phyloP scores from a whole-genome alignment of 805 yeast species.

The Huiozyma naganishii region DNA sequence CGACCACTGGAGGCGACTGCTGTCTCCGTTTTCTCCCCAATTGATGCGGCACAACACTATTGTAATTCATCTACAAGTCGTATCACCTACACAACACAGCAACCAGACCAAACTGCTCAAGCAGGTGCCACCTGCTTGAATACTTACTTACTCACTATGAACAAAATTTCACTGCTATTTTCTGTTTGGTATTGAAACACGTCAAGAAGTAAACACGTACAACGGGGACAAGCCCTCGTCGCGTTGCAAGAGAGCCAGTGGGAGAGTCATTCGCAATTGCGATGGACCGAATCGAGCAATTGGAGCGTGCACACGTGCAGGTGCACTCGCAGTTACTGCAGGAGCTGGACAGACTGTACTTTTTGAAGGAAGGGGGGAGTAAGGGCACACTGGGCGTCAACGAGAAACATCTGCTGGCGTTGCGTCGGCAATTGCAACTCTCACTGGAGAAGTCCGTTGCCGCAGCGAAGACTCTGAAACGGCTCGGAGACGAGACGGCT shows the following conservation, averaged over 20 bases:
- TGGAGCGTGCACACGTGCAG: slow-evolving; percentile 24
- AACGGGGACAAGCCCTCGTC: no score
- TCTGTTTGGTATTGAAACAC: no score
- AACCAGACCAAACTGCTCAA: no score
- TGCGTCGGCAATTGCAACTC: slow-evolving; percentile 8
- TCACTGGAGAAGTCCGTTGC: slow-evolving; percentile 18
- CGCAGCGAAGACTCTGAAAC: slow-evolving; percentile 8
- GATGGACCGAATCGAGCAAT: slow-evolving; percentile 9
- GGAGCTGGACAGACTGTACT: slow-evolving; percentile 26
- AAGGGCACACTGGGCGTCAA: neutral
- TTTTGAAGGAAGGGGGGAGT: slow-evolving; percentile 9
- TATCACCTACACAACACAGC: no score
- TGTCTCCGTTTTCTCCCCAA: neutral
- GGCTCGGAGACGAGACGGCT: neutral
- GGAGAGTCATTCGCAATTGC: neutral
- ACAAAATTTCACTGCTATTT: no score
- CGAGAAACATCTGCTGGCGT: neutral
- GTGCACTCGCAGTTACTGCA: slow-evolving; percentile 26
- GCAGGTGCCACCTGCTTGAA: no score
- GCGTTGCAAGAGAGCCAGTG: no score
- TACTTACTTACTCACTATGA: no score
- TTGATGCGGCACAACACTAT: no score
- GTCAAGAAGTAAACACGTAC: no score
- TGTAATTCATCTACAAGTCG: no score
- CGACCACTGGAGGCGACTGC: neutral